Conservation (phyloP, 2,329 filamentous ascomycete species). For the Fusarium marasasianum region DNA sequence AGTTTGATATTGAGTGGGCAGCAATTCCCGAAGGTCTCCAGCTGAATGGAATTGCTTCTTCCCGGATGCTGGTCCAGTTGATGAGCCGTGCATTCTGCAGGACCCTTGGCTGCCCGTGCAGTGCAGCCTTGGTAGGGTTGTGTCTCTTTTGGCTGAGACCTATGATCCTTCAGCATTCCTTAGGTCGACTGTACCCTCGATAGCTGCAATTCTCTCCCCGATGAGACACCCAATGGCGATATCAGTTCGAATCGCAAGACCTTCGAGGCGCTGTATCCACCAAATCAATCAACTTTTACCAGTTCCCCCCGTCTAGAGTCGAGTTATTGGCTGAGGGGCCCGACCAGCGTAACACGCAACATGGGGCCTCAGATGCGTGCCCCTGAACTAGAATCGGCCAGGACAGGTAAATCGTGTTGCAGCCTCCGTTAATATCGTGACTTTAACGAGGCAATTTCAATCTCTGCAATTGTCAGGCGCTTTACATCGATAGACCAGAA, state of each 20-base stretch:
- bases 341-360: constrained; percentile 23
- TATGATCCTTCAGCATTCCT: constrained; percentile 9
- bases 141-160: constrained; percentile 2
- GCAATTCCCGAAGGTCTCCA: constrained; percentile 16
- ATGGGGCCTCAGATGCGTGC: constrained; percentile 30
- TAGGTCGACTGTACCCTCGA: neutral
- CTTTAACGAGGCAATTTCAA: constrained; percentile 24
- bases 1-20: constrained; percentile 26
- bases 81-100: constrained; percentile 24
- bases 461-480: constrained; percentile 11
- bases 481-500: constrained; percentile 30
- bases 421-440: constrained; percentile 4
- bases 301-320: neutral
- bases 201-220: neutral
- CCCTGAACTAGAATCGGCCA: constrained; percentile 33
- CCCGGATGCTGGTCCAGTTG: constrained; percentile 11
- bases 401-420: neutral
- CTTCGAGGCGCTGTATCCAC: neutral
- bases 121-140: neutral
- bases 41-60: constrained; percentile 10
- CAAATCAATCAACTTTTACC: neutral
- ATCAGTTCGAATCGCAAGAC: constrained; percentile 27
- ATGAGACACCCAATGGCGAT: constrained; percentile 1
- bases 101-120: neutral
- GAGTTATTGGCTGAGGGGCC: constrained; percentile 10